These are phyloP conservation scores for Entomortierella chlamydospora DNA, from an alignment of 192 early-diverging fungal species.

Conservation along the genomic window DNA sequence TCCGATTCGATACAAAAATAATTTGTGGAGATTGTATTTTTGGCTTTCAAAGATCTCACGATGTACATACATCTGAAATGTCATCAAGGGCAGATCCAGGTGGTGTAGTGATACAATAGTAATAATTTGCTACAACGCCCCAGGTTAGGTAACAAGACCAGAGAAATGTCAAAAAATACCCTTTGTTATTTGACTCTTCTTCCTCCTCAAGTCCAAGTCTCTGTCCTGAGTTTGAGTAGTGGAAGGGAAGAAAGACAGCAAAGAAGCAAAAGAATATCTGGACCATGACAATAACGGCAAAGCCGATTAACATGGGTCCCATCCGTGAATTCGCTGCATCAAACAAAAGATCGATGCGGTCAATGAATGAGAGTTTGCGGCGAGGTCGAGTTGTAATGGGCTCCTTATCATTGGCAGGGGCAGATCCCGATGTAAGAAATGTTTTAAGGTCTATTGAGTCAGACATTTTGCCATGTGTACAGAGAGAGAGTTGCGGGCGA, in stretches of 20 bases:
- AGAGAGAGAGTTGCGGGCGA: no score
- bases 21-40: not conserved
- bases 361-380: slow-evolving; percentile 6
- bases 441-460: slow-evolving; percentile 30
- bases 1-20: no score
- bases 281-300: slow-evolving; percentile 59
- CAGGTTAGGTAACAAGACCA: slow-evolving; percentile 62
- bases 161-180: slow-evolving; percentile 40
- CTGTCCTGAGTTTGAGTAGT: slow-evolving; percentile 53
- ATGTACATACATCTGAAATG: not conserved
- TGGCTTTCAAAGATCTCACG: not conserved
- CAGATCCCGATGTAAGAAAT: slow-evolving; percentile 33
- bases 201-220: slow-evolving; percentile 44
- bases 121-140: slow-evolving; percentile 67
- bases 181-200: slow-evolving; percentile 43
- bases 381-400: slow-evolving; percentile 6
- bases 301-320: slow-evolving; percentile 61
- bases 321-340: slow-evolving; percentile 56
- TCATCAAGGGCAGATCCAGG: slow-evolving; percentile 60
- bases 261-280: slow-evolving; percentile 59
- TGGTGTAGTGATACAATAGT: slow-evolving; percentile 64
- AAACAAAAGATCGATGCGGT: slow-evolving; percentile 11
- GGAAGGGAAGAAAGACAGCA: slow-evolving; percentile 60
- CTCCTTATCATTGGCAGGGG: slow-evolving; percentile 9
- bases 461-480: slow-evolving; percentile 16